Base-by-base conservation (phyloP, 2,329 filamentous ascomycete species). In the Fusarium tupiense region DNA sequence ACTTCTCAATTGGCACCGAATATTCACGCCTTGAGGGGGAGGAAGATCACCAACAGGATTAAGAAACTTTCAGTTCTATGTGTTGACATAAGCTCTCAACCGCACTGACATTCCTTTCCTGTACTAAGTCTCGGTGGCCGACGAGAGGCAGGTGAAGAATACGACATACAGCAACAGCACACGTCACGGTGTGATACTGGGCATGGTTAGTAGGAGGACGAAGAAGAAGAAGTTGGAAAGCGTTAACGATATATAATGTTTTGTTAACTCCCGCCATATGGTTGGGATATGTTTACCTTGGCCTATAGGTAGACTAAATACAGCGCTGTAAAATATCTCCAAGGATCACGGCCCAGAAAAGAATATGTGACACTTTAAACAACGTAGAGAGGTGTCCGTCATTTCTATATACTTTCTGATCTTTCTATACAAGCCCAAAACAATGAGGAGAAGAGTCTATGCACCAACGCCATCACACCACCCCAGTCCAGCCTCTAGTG, bases 381-480 rank as follows among this genome's bases (percentile, higher is more conserved):
- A 22, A 11, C 16, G n/a, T 22, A 43, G 43, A 46, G 29, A 46
- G 50, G 26, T 56, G 49, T 73, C 46, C 53, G 26, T 50, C 24
- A 6, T 53, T 72, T 73, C 52, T 35, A 73, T 49, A 31, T 24
- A 43, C 38, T 40, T 35, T 20, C 11, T 17, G 10, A 16, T 50
- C 63, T 61, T 20, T 68, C 33, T 63, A 46, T 56, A 43, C 56
- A 54, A 31, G 22, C 24, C 56, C 40, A 50, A 71, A 35, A 38
- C 29, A 64, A 72, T 72, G 73, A 64, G 73, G 71, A 53, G 74
- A 74, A 62, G 38, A 37, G 47, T 76, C 61, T 72, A 76, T 57
- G 24, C 31, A 57, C 63, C 49, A 74, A 50, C 38, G 71, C 75
- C 75, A 33, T 64, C 50, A 24, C 40, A 62, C 46, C 17, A n/a